These are phyloP conservation scores for Clathrus columnatus DNA, from an alignment of 768 basidiomycete species.

Conservation along the genomic window DNA sequence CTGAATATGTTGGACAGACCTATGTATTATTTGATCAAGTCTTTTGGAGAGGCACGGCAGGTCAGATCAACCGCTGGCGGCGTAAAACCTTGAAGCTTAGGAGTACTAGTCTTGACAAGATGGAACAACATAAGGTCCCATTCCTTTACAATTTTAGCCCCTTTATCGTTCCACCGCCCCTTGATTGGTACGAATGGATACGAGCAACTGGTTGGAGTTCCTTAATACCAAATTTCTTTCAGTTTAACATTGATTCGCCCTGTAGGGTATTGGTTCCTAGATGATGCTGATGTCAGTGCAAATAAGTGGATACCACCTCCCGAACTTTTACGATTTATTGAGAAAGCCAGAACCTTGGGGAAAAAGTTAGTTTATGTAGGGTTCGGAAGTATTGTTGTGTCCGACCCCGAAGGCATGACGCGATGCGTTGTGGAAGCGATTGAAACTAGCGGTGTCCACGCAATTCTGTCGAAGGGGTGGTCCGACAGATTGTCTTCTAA, in stretches of 20 bases:
- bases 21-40: conserved; percentile 98
- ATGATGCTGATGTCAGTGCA: conserved; percentile 81
- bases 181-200: conserved; percentile 99
- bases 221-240: background rate
- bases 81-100: conserved; percentile 64
- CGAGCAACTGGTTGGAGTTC: conserved; percentile 69
- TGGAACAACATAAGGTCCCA: conserved; percentile 96
- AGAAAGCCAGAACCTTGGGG: conserved; percentile 57
- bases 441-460: conserved; percentile 74
- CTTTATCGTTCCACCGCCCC: conserved; percentile 77
- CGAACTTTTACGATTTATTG: conserved; percentile 75
- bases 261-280: conserved; percentile 93
- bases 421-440: conserved; percentile 86
- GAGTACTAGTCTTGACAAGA: conserved; percentile 83
- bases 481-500: conserved; percentile 79
- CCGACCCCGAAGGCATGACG: conserved; percentile 90
- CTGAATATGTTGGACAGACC: conserved; percentile 37
- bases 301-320: conserved; percentile 86
- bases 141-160: conserved; percentile 98
- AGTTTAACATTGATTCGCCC: conserved; percentile 12
- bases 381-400: conserved; percentile 94
- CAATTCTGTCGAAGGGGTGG: conserved; percentile 97
- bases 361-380: conserved; percentile 97
- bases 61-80: conserved; percentile 93
- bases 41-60: conserved; percentile 91